These are phyloP conservation scores for Oenanthe sinensis DNA, from an alignment of 129 eudicot species.

Conservation along the genomic window DNA sequence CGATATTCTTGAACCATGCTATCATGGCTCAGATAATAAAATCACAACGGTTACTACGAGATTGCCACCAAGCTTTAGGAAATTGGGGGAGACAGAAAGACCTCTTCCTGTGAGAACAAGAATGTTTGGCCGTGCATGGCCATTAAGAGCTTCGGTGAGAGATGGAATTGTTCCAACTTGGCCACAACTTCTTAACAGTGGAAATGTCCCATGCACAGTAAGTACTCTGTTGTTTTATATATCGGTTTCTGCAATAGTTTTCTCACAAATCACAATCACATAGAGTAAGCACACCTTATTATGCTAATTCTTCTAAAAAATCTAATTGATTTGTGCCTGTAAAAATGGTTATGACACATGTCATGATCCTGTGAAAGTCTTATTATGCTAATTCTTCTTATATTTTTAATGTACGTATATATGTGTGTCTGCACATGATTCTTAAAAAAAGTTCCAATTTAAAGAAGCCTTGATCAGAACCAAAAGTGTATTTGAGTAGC, in stretches of 20 bases:
- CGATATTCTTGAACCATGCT: constrained; percentile 88
- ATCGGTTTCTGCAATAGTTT: background rate
- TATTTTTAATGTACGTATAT: background rate
- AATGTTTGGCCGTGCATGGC: constrained; percentile 99
- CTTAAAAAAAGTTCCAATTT: background rate
- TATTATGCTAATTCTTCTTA: no score
- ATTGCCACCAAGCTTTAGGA: constrained; percentile 75
- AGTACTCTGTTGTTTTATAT: constrained; percentile 13
- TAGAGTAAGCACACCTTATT: background rate
- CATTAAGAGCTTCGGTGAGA: constrained; percentile 83
- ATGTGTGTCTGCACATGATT: background rate
- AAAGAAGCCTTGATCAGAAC: background rate
- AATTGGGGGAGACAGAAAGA: constrained; percentile 81
- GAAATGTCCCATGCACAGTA: constrained; percentile 75
- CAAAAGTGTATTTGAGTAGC: background rate
- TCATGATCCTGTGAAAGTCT: background rate
- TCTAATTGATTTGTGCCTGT: background rate
- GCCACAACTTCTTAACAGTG: constrained; percentile 65
- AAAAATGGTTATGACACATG: background rate
- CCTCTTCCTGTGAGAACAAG: constrained; percentile 85
- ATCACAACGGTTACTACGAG: constrained; percentile 26
- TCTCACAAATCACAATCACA: background rate
- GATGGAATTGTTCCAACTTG: constrained; percentile 90
- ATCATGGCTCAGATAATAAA: constrained; percentile 44
- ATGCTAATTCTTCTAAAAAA: background rate